Evolutionary conservation across 2,329 filamentous ascomycete species (phyloP), one percentile per base, ranked within the genome.

Genomic region (Aspergillus chevalieri): DNA sequence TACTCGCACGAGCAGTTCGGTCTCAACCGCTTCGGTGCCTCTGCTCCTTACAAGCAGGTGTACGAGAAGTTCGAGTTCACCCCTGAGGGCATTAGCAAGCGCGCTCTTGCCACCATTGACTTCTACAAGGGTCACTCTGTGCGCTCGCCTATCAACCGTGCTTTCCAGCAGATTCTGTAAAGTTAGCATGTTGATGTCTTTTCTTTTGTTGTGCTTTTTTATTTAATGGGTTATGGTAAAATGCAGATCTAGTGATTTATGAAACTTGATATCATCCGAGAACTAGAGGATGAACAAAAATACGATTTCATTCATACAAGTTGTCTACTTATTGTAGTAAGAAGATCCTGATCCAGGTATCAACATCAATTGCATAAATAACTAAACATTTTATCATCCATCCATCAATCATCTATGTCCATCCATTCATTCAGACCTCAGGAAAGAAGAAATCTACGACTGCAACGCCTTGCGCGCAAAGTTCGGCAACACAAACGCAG

Each of bases 31-130:
- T 98, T 98, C 75, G 93, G 93, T 84, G 92, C 92, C 61, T 95
- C 89, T 49, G 93, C 92, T 66, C 86, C 92, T 60, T 97, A 97
- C 81, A 92, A 92, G 85, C 86, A 97, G 66, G 90, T 98, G 54
- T 98, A 98, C 83, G 86, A 88, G 87, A 97, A 96, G 83, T 98
- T 98, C 77, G 93, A 97, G 76, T 97, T 98, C 80, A 98, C 92
- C 45, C 88, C 93, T 47, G 92, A 95, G 76, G 93, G 93, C 59
- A 87, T 98, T 71, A 80, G 88, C 77, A 96, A 97, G 87, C 90
- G 93, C 65, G 93, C 92, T 53, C 74, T 89, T 57, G 86, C 87
- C 62, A 98, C 93, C 57, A 78, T 97, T 66, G 84, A 97, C 71
- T 98, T 96, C 84, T 98, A 90, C 86, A 97, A 96, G 87, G 87